Evolutionary conservation across 2,329 filamentous ascomycete species (phyloP).

Genomic region (Hirsutella minnesotensis): DNA sequence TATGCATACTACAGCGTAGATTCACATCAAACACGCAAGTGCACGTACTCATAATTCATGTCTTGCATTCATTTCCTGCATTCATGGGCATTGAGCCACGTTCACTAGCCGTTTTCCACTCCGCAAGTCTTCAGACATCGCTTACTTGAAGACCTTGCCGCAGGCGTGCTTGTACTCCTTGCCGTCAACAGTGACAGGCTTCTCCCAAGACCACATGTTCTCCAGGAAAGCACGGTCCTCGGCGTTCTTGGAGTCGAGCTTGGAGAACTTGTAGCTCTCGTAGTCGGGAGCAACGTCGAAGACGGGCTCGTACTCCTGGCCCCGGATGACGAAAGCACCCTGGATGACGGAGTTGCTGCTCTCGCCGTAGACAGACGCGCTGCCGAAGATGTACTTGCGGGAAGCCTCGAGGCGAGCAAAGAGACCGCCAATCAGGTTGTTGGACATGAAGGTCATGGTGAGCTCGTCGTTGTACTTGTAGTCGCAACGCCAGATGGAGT

Average conservation of each 20-base stretch:
- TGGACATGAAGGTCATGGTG: slow-evolving; percentile 95
- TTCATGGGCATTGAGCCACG: background rate
- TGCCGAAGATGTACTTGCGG: slow-evolving; percentile 96
- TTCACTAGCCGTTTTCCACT: background rate
- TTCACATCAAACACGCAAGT: no score
- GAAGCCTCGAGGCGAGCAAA: slow-evolving; percentile 93
- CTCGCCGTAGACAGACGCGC: slow-evolving; percentile 75
- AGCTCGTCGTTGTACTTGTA: slow-evolving; percentile 99
- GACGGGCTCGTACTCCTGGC: slow-evolving; percentile 72
- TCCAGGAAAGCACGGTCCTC: slow-evolving; percentile 82
- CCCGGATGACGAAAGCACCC: slow-evolving; percentile 91
- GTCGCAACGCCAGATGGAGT: slow-evolving; percentile 85
- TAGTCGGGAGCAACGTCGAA: slow-evolving; percentile 96
- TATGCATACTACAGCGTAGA: no score
- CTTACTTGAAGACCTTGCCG: slow-evolving; percentile 99
- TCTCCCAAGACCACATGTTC: slow-evolving; percentile 86
- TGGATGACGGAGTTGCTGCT: slow-evolving; percentile 83
- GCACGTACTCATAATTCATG: no score
- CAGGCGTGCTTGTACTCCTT: slow-evolving; percentile 83
- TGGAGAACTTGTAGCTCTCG: slow-evolving; percentile 93
- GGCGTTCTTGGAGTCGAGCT: slow-evolving; percentile 80
- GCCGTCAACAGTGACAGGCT: slow-evolving; percentile 64
- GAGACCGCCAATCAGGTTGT: slow-evolving; percentile 97
- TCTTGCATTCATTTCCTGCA: background rate
- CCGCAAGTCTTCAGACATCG: slow-evolving; percentile 1